Evolutionary conservation across 83 land plant genomes (phyloP), one percentile per base, ranked within the genome.

Genomic region (Diphasiastrum complanatum): DNA sequence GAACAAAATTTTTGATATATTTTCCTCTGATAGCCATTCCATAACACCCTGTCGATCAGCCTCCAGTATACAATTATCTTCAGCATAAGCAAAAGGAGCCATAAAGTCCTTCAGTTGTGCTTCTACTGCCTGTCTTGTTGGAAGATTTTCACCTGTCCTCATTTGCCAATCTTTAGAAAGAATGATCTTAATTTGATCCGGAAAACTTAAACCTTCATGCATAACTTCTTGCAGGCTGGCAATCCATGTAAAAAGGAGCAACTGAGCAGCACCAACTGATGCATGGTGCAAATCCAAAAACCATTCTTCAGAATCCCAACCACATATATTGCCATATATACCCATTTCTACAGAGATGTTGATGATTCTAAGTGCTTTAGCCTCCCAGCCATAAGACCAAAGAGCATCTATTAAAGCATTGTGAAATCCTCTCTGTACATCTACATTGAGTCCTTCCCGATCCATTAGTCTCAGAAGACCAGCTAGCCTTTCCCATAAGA

Each of bases 111-210:
- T 51, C 28, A 65, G n/a, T 30, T 52, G 68, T 4, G 60, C 68
- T 1, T 50, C 26, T 24, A 65, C 68, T 0, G 61, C 68, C 6
- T 65, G 59, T 41, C 68, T 33, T 16, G 68, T 46, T 10, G 53
- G 47, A 47, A 28, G 20, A 43, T 65, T 65, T 46, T 52, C 68
- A 3, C 46, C 43, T 6, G 40, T 51, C 33, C 31, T 22, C 16
- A 65, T 41, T 59, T 65, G 68, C 68, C 68, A 65, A 12, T 65
- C 59, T 59, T 52, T 38, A 23, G 68, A 56, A 11, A 48, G 60
- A 33, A 65, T 28, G 18, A 65, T 65, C 43, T 40, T 52, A 2
- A 65, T 10, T 11, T 28, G 29, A 4, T 36, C 0, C 0, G 68
- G 60, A n/a, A 65, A 10, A 1, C 38, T 20, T 29, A 29, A 43